phyloP scores from a whole-genome alignment of 768 basidiomycete species.

The Exsudoporus frostii region DNA sequence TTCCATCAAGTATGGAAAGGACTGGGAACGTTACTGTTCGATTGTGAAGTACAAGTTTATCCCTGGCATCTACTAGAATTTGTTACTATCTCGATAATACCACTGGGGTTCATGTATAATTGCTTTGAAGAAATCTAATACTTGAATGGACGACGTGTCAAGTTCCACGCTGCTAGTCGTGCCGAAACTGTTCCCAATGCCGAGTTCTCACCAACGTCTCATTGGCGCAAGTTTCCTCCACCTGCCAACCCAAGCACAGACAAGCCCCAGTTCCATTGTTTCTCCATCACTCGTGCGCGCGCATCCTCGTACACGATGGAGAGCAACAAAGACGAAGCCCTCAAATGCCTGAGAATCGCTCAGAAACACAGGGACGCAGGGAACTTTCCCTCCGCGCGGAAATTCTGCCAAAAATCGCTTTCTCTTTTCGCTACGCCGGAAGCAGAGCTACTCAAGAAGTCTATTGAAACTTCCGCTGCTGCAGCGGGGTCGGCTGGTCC shows the following conservation, averaged over 20 bases:
- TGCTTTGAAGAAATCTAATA: neutral
- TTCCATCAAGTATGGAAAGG: conserved; percentile 88
- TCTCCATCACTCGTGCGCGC: conserved; percentile 8
- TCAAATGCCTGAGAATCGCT: conserved; percentile 77
- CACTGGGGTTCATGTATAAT: neutral
- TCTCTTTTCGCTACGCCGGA: conserved; percentile 77
- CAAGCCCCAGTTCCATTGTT: conserved; percentile 7
- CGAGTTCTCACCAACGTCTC: conserved; percentile 25
- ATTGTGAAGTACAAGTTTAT: conserved; percentile 91
- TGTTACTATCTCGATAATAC: conserved; percentile 13
- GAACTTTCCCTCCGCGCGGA: conserved; percentile 75
- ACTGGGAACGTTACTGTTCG: conserved; percentile 88
- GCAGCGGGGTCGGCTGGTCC: conserved; percentile 38
- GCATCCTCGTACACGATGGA: conserved; percentile 48
- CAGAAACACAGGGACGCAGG: conserved; percentile 68
- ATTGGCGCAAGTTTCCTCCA: conserved; percentile 1
- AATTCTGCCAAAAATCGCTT: conserved; percentile 88
- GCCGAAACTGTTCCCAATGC: conserved; percentile 5
- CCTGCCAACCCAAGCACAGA: neutral
- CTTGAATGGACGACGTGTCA: conserved; percentile 6
- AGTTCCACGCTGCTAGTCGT: neutral
- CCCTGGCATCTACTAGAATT: conserved; percentile 70
- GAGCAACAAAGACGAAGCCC: conserved; percentile 88
- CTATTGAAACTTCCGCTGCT: conserved; percentile 56
- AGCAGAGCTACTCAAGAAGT: conserved; percentile 61